phyloP scores from a whole-genome alignment of 768 basidiomycete genomes.

The Mycena vitilis region DNA sequence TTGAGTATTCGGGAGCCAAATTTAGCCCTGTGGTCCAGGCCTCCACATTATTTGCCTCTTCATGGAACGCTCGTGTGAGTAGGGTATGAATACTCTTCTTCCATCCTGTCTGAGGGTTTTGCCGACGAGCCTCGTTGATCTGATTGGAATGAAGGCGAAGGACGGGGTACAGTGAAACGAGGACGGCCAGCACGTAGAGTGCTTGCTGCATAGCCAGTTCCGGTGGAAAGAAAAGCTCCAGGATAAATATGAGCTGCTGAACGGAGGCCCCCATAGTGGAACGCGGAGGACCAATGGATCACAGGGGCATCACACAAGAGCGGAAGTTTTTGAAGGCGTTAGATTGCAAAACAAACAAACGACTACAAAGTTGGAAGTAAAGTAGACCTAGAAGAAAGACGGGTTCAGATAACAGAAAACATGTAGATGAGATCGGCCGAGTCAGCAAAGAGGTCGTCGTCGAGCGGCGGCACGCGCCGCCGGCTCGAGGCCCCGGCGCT shows the following conservation, averaged over 20 bases:
- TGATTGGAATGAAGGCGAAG: slow-evolving; percentile 20
- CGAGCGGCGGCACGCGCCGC: too few relatives aligned
- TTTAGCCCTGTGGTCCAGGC: slow-evolving; percentile 15
- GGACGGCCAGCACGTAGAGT: slow-evolving; percentile 7
- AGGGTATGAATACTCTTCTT: slow-evolving; percentile 1
- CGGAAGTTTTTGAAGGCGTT: neutral
- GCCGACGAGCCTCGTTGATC: neutral
- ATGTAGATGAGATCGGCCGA: too few relatives aligned
- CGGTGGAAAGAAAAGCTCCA: slow-evolving; percentile 23
- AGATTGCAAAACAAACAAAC: too few relatives aligned
- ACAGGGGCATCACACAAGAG: neutral
- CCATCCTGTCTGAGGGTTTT: slow-evolving; percentile 16
- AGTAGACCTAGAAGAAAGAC: too few relatives aligned
- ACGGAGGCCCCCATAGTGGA: slow-evolving; percentile 4
- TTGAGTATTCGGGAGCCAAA: slow-evolving; percentile 5
- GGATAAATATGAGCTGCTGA: slow-evolving; percentile 6
- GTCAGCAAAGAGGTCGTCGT: too few relatives aligned
- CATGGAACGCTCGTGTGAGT: neutral
- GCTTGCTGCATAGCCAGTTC: slow-evolving; percentile 14
- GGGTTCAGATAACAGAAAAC: too few relatives aligned
- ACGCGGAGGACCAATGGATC: neutral
- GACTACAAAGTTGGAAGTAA: too few relatives aligned
- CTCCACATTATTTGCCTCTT: neutral
- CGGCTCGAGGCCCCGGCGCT: too few relatives aligned
- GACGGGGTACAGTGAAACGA: slow-evolving; percentile 17